Base-by-base conservation (phyloP, 257 asterid species). In the Vinca minor region DNA sequence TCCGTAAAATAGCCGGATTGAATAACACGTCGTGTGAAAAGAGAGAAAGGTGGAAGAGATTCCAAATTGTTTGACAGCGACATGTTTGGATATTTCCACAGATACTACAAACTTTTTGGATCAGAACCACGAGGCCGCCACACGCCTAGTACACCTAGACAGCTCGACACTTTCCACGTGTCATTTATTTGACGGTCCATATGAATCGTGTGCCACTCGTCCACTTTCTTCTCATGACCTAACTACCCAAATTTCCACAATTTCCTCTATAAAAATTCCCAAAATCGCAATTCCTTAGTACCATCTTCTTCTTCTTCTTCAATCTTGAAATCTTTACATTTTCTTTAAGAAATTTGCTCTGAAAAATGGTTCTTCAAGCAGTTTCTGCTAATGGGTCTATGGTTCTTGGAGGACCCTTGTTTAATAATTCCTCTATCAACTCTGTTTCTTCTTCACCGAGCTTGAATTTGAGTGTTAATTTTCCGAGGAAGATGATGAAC, bases 81-180 rank as follows among this genome's bases (percentile, higher is more conserved):
- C 58, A n/a, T 26, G 38, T 75, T 41, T 46, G 34, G 74, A 72
- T 66, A 69, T 64, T 74, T 77, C 44, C 56, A n/a, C n/a, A 14
- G 54, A 73, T 50, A 42, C 62, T 68, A 29, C 39, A 20, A 39
- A 57, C 41, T 74, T 73, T 35, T 69, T 69, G 79, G 80, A 77
- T 74, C 20, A 79, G 81, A 65, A n/a, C 79, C 78, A 65, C 70
- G 81, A 77, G 85, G 62, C 54, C 20, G 76, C 82, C 87, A 84
- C 91, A 84, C 91, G 87, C 91, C 84, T 12, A 8, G 64, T 26
- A 62, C 69, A 65, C 28, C 32, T 70, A 65, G 67, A 62, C 59
- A 15, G 0, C 32, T 54, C 49, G 0, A 5, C 18, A 9, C 65
- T 47, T 4, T 29, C 64, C 79, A 81, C 83, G 79, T 81, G 77